Evolutionary conservation across 2,329 filamentous ascomycete species (phyloP).

Genomic region (Cladosporium phlei): DNA sequence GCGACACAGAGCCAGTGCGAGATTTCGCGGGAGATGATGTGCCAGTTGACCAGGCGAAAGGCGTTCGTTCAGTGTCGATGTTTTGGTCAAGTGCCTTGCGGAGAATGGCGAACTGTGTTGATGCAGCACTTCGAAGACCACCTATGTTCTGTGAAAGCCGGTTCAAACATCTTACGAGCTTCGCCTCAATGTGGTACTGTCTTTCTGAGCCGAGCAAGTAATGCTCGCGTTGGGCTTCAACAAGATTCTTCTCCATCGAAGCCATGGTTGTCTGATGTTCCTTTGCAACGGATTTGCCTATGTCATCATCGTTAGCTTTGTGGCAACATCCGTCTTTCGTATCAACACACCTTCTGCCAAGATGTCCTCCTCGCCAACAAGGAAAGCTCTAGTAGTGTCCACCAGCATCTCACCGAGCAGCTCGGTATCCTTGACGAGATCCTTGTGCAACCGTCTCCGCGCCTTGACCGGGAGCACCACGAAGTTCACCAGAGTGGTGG

Average conservation of each 20-base stretch:
- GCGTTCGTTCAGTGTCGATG: neutral
- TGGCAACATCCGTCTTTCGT: neutral
- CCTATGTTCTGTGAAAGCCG: conserved; percentile 82
- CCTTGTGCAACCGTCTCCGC: conserved; percentile 65
- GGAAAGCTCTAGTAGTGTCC: conserved; percentile 74
- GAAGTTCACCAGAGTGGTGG: conserved; percentile 69
- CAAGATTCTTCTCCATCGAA: conserved; percentile 69
- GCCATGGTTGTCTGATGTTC: conserved; percentile 65
- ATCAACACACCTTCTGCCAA: conserved; percentile 36
- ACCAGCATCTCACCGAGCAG: conserved; percentile 76
- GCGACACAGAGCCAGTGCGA: conserved; percentile 4
- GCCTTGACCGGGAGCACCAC: conserved; percentile 75
- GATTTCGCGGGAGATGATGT: conserved; percentile 2
- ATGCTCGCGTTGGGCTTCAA: conserved; percentile 85
- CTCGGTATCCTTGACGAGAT: conserved; percentile 68
- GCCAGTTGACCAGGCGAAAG: conserved; percentile 5
- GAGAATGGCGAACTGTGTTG: conserved; percentile 70
- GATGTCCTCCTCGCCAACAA: conserved; percentile 76
- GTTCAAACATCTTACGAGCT: conserved; percentile 78
- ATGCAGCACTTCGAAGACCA: conserved; percentile 81
- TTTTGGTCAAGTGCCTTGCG: conserved; percentile 4
- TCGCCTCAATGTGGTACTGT: conserved; percentile 72
- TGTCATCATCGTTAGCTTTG: conserved; percentile 27
- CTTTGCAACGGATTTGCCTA: conserved; percentile 49
- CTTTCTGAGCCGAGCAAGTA: conserved; percentile 74